Percentiles rank a stretch among this genome's conserved stretches.
These are phyloP conservation scores for Tetraselmis striata DNA, from an alignment of 139 green algal genomes.

Conservation along the genomic window DNA sequence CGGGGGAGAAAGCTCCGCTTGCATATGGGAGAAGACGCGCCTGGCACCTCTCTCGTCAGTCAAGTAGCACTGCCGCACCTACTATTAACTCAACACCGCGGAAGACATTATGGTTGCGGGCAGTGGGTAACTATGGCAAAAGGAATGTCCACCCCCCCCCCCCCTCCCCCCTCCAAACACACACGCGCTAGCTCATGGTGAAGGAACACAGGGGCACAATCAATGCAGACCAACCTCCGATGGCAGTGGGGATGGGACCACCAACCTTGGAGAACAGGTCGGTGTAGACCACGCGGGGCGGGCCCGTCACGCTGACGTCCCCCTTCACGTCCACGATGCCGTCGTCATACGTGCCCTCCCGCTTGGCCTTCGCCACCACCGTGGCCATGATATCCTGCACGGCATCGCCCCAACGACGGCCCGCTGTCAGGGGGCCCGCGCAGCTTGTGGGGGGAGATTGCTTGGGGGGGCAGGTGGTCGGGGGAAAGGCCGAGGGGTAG, in stretches of 20 bases:
- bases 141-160: too few species aligned
- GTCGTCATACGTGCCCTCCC: conserved; percentile 48
- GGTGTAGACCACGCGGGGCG: conserved; percentile 7
- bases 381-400: conserved; percentile 26
- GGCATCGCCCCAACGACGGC: not conserved
- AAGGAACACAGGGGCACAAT: conserved; percentile 11
- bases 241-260: conserved; percentile 6
- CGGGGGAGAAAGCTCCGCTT: too few species aligned
- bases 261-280: conserved; percentile 8
- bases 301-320: conserved; percentile 15
- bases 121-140: too few species aligned
- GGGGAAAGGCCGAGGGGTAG: not conserved
- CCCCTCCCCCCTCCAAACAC: not conserved
- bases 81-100: too few species aligned
- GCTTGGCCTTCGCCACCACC: conserved; percentile 26
- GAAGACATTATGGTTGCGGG: too few species aligned
- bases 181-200: not conserved
- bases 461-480: not conserved
- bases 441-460: too few species aligned
- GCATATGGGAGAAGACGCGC: too few species aligned
- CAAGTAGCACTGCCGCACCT: too few species aligned
- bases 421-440: too few species aligned
- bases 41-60: too few species aligned
- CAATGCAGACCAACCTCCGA: not conserved
- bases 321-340: conserved; percentile 51